Evolutionary conservation across 1,284 basidiomycete genomes (phyloP).

Genomic region (Amylostereum chailletii): DNA sequence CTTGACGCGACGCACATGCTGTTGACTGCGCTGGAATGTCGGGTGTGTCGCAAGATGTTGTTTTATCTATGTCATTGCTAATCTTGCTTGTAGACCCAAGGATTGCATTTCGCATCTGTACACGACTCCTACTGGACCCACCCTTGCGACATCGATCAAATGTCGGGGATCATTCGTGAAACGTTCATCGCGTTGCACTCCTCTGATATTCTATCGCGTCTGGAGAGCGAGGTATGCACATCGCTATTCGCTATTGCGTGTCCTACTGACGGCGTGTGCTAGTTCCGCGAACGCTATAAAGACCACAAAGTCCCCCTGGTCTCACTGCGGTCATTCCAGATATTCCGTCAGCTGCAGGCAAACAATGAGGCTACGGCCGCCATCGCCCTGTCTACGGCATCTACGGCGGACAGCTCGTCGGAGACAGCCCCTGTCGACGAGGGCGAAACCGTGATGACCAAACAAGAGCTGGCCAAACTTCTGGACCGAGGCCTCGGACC

Average conservation of each 20-base stretch:
- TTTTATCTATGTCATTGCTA: slow-evolving; percentile 1
- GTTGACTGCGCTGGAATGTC: slow-evolving; percentile 89
- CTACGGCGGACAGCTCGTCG: too few relatives aligned
- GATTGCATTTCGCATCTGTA: slow-evolving; percentile 86
- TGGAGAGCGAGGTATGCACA: slow-evolving; percentile 47
- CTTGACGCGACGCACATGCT: slow-evolving; percentile 99
- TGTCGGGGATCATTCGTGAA: slow-evolving; percentile 87
- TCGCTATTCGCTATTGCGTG: background rate
- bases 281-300: slow-evolving; percentile 78
- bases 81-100: slow-evolving; percentile 39
- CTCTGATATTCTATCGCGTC: slow-evolving; percentile 67
- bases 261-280: slow-evolving; percentile 3
- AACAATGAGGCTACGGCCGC: too few relatives aligned
- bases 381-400: too few relatives aligned
- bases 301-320: slow-evolving; percentile 66
- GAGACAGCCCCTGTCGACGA: too few relatives aligned
- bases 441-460: too few relatives aligned
- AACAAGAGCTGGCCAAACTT: too few relatives aligned
- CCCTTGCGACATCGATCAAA: slow-evolving; percentile 79
- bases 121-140: slow-evolving; percentile 99
- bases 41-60: slow-evolving; percentile 34
- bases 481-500: too few relatives aligned
- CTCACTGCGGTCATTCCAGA: slow-evolving; percentile 24
- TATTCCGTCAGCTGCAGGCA: too few relatives aligned
- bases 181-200: slow-evolving; percentile 92